phyloP scores from a whole-genome alignment of 2,329 filamentous ascomycete species.

The Sporothrix humicola region DNA sequence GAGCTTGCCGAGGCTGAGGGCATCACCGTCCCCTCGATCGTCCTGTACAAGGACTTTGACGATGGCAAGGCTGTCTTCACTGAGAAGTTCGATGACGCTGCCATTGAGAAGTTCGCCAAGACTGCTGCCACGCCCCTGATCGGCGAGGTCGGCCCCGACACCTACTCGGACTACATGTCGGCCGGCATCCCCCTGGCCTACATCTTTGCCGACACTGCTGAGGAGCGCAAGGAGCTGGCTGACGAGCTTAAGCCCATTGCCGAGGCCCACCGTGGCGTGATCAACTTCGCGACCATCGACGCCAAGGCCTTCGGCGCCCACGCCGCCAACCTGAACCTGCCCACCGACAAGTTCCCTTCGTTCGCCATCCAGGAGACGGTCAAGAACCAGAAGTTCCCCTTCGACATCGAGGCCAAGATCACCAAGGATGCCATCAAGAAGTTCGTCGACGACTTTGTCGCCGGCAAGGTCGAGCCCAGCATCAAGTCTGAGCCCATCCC shows the following conservation, averaged over 20 bases:
- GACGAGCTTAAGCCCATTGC: conserved; percentile 83
- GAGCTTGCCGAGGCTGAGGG: conserved; percentile 87
- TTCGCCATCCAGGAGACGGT: conserved; percentile 96
- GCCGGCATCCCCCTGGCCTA: conserved; percentile 92
- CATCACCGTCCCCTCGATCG: conserved; percentile 82
- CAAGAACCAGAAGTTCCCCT: conserved; percentile 98
- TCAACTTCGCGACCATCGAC: conserved; percentile 99
- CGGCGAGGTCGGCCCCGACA: conserved; percentile 95
- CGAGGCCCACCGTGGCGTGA: conserved; percentile 86
- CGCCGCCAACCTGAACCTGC: conserved; percentile 95
- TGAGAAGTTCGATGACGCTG: conserved; percentile 80
- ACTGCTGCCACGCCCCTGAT: conserved; percentile 85
- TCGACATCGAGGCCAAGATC: conserved; percentile 81
- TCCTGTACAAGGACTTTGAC: conserved; percentile 97
- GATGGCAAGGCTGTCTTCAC: conserved; percentile 89
- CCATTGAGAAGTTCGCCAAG: conserved; percentile 83
- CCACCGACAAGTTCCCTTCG: conserved; percentile 91
- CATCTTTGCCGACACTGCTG: conserved; percentile 91
- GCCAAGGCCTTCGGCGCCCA: conserved; percentile 93
- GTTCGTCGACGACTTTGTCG: conserved; percentile 84
- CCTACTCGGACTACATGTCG: conserved; percentile 93
- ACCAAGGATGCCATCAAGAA: conserved; percentile 71
- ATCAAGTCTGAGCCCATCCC: conserved; percentile 98
- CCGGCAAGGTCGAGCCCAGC: conserved; percentile 90
- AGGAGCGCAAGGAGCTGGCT: conserved; percentile 83